Percentiles rank a stretch among this genome's conserved stretches.
Conservation (phyloP, 192 early-diverging fungal genomes). For the Hyaloraphidium curvatum region DNA sequence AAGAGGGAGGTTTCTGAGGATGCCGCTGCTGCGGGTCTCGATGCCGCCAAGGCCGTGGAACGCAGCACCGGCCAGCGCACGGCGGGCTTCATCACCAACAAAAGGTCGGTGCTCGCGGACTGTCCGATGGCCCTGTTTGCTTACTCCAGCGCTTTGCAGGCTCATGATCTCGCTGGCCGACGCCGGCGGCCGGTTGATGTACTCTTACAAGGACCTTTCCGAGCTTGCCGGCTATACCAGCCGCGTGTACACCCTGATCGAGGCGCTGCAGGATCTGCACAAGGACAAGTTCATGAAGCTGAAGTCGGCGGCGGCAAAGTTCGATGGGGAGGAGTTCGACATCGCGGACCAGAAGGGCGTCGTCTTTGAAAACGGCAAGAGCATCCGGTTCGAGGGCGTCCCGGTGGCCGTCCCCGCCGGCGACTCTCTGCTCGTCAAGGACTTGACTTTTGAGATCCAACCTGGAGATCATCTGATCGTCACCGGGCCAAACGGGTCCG, state of each 20-base stretch:
- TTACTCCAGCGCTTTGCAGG: constrained; percentile 14
- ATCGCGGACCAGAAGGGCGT: too few species aligned
- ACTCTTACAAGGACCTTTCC: constrained; percentile 79
- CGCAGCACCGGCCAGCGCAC: constrained; percentile 32
- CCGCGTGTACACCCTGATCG: constrained; percentile 68
- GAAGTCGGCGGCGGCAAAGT: background rate
- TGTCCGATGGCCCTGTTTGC: background rate
- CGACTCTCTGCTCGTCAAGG: constrained; percentile 64
- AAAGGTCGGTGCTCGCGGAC: constrained; percentile 21
- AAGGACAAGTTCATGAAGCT: constrained; percentile 14
- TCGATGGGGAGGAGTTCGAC: too few species aligned
- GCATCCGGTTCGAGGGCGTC: background rate
- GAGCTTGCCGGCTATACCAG: constrained; percentile 79
- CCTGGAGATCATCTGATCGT: constrained; percentile 83
- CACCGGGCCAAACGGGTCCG: constrained; percentile 85
- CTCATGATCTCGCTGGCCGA: constrained; percentile 76
- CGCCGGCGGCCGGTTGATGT: constrained; percentile 92
- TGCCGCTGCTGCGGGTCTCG: background rate
- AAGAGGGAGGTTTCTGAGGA: constrained; percentile 1
- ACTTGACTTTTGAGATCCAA: constrained; percentile 69
- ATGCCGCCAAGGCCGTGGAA: background rate
- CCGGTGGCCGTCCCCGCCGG: background rate
- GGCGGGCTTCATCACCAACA: constrained; percentile 78
- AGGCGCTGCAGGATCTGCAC: constrained; percentile 53
- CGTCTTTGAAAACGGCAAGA: too few species aligned